Evolutionary conservation across 768 basidiomycete species (phyloP).

Genomic region (Leccinellum rugosiceps): DNA sequence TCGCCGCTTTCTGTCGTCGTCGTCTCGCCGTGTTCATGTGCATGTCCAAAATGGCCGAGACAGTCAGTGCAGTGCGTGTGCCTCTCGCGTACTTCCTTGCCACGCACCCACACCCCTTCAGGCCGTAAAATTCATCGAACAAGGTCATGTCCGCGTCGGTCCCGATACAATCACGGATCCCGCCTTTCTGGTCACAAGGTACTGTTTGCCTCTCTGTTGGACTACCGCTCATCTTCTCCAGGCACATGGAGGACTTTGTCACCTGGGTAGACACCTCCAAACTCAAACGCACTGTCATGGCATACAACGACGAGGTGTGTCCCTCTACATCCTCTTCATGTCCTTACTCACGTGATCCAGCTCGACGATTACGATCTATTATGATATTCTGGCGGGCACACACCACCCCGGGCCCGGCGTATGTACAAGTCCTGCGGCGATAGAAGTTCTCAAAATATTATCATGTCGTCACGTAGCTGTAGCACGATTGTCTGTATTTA

Average conservation of each 20-base stretch:
- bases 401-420: neutral
- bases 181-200: constrained; percentile 91
- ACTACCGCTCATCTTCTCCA: constrained; percentile 25
- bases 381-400: constrained; percentile 30
- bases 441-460: neutral
- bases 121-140: constrained; percentile 97
- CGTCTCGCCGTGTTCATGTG: constrained; percentile 91
- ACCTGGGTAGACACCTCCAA: constrained; percentile 99
- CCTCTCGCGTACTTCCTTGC: neutral
- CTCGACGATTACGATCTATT: constrained; percentile 93
- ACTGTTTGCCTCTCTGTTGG: constrained; percentile 13
- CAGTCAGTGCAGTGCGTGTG: constrained; percentile 81
- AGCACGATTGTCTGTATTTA: neutral
- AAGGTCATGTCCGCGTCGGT: constrained; percentile 96
- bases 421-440: neutral
- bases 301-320: constrained; percentile 91
- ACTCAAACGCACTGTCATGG: constrained; percentile 91
- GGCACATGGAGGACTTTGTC: constrained; percentile 99
- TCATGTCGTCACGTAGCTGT: neutral
- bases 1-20: constrained; percentile 89
- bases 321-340: neutral
- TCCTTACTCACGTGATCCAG: constrained; percentile 39
- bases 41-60: constrained; percentile 92
- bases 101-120: constrained; percentile 32
- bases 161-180: constrained; percentile 96